A percentile compares a stretch with the other conserved stretches of the same genome.
These are phyloP conservation scores for Tolypocladium guangdongense DNA, from an alignment of 2,329 filamentous ascomycete genomes.

Conservation along the genomic window DNA sequence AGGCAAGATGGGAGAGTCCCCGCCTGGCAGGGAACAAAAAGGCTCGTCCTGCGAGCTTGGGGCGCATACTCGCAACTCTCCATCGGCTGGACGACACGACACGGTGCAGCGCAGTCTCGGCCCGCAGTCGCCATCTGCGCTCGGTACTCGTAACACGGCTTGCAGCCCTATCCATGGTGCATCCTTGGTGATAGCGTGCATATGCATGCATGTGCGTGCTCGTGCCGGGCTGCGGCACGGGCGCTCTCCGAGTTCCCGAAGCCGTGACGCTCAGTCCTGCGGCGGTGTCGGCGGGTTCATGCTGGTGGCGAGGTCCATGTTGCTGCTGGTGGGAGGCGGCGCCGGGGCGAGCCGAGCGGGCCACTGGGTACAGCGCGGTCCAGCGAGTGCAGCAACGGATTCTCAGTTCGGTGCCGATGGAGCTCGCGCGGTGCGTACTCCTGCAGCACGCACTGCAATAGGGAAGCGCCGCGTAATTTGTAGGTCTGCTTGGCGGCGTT, in stretches of 20 bases:
- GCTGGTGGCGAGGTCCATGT: no score
- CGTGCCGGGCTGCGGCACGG: no score
- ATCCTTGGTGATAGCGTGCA: no score
- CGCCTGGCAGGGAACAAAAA: no score
- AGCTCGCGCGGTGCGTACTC: no score
- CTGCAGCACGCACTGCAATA: background rate
- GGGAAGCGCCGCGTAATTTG: background rate
- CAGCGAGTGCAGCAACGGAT: no score
- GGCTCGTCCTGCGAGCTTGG: no score
- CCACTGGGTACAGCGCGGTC: no score
- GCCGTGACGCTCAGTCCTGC: background rate
- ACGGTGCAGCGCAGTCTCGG: background rate
- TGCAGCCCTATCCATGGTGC: background rate
- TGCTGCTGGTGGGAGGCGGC: background rate
- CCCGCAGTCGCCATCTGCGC: background rate
- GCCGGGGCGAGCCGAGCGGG: background rate
- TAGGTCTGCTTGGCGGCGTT: background rate
- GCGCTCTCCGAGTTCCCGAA: no score
- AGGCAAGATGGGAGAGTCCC: no score
- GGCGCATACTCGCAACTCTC: background rate
- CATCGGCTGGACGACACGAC: background rate
- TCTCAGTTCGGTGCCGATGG: no score
- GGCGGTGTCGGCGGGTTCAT: background rate
- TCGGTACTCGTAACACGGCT: background rate
- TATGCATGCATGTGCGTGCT: background rate